Evolutionary conservation across 352 stramenopile genomes (phyloP).

Genomic region (Phytophthora fragariaefolia): DNA sequence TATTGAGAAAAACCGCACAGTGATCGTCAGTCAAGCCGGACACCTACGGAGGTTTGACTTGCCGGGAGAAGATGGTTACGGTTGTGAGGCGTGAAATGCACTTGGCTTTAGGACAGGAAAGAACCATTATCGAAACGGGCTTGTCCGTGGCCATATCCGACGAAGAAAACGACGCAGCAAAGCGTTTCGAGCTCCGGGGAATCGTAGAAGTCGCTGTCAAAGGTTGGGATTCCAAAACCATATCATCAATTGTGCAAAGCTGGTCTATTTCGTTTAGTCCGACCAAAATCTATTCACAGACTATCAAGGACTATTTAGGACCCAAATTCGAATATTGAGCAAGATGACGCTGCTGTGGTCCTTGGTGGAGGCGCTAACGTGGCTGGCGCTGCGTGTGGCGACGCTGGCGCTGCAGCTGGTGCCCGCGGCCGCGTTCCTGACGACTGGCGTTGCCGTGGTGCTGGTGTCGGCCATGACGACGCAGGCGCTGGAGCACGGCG

Average conservation of each 20-base stretch:
- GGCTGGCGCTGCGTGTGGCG: slow-evolving; percentile 21
- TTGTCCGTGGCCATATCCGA: not conserved
- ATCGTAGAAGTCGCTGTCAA: not conserved
- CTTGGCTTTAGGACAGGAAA: slow-evolving; percentile 2
- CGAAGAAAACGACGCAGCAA: not conserved
- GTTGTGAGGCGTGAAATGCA: not conserved
- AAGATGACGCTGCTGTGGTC: slow-evolving; percentile 34
- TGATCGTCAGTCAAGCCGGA: slow-evolving; percentile 1
- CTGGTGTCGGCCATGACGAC: slow-evolving; percentile 63
- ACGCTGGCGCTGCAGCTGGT: slow-evolving; percentile 31
- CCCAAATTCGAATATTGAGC: slow-evolving; percentile 15
- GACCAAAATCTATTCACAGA: not conserved
- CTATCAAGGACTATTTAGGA: not conserved
- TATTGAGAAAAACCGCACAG: slow-evolving; percentile 1
- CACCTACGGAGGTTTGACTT: not conserved
- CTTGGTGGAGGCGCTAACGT: slow-evolving; percentile 8
- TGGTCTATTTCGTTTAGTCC: too few species aligned
- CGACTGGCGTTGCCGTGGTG: slow-evolving; percentile 34
- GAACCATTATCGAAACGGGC: slow-evolving; percentile 4
- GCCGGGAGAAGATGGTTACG: not conserved
- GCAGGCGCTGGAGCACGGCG: slow-evolving; percentile 71
- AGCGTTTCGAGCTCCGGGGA: not conserved
- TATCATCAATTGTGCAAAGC: too few species aligned
- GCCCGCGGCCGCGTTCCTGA: slow-evolving; percentile 22
- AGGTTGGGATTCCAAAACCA: slow-evolving; percentile 6